These are phyloP conservation scores for Colletotrichum magnum DNA, from an alignment of 2,329 filamentous ascomycete species.

Conservation along the genomic window DNA sequence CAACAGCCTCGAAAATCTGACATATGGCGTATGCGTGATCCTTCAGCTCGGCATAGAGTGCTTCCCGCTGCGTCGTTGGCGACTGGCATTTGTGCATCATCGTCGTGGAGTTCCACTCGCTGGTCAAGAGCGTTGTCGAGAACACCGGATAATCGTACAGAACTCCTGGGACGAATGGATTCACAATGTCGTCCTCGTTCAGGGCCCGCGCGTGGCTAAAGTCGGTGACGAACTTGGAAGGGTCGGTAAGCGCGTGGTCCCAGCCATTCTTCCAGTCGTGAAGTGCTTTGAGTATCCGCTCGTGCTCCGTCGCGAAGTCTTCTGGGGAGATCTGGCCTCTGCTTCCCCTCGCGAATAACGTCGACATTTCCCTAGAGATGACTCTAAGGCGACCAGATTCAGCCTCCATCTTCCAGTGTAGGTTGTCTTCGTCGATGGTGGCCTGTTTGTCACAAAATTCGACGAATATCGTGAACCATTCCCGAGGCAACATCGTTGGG, in stretches of 20 bases:
- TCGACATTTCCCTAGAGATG: slow-evolving; percentile 84
- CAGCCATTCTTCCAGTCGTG: slow-evolving; percentile 68
- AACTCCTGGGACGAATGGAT: slow-evolving; percentile 79
- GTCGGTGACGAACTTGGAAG: slow-evolving; percentile 73
- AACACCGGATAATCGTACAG: slow-evolving; percentile 81
- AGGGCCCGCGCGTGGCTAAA: slow-evolving; percentile 69
- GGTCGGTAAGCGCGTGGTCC: slow-evolving; percentile 73
- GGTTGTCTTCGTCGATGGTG: slow-evolving; percentile 65
- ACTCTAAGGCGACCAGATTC: slow-evolving; percentile 77
- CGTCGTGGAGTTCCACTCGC: slow-evolving; percentile 84
- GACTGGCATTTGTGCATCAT: slow-evolving; percentile 87
- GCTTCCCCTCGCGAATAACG: slow-evolving; percentile 79
- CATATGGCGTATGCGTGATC: slow-evolving; percentile 78
- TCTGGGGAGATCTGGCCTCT: slow-evolving; percentile 75
- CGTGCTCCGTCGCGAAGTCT: slow-evolving; percentile 75
- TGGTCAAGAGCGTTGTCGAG: slow-evolving; percentile 79
- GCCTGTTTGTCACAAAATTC: slow-evolving; percentile 74
- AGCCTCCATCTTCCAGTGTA: slow-evolving; percentile 77
- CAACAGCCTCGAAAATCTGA: slow-evolving; percentile 84
- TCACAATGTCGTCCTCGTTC: slow-evolving; percentile 76
- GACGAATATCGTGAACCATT: slow-evolving; percentile 81
- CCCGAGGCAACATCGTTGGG: slow-evolving; percentile 78
- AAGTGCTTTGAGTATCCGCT: slow-evolving; percentile 63
- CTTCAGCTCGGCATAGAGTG: slow-evolving; percentile 67
- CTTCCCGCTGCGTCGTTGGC: slow-evolving; percentile 66